Percentiles rank a stretch among this genome's conserved stretches.
Evolutionary conservation across 768 basidiomycete genomes (phyloP).

Genomic region (Dentipellis fragilis): DNA sequence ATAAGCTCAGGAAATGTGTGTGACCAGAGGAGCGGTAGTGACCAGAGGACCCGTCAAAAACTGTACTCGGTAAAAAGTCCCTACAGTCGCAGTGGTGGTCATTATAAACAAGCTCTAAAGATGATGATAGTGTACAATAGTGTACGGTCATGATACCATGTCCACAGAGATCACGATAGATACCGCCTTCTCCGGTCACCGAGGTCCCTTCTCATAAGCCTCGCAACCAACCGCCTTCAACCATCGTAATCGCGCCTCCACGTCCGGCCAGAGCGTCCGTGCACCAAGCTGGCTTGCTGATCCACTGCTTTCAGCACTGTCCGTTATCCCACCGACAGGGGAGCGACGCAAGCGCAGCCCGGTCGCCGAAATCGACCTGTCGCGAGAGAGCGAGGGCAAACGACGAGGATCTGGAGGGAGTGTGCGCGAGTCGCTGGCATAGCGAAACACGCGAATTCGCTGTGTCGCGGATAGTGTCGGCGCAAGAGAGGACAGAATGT

Average conservation of each 20-base stretch:
- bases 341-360: slow-evolving; percentile 25
- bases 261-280: slow-evolving; percentile 3
- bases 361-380: slow-evolving; percentile 13
- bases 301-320: background rate
- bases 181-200: background rate
- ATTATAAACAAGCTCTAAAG: no score
- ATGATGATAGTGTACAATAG: no score
- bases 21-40: no score
- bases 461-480: slow-evolving; percentile 48
- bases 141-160: no score
- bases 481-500: slow-evolving; percentile 48
- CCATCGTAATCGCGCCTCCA: slow-evolving; percentile 36
- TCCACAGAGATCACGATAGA: no score
- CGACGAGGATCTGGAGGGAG: slow-evolving; percentile 24
- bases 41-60: no score
- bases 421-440: slow-evolving; percentile 36
- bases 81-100: no score
- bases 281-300: slow-evolving; percentile 13
- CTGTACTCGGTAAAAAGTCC: no score
- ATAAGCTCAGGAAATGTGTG: no score
- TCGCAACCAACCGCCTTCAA: slow-evolving; percentile 36
- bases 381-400: slow-evolving; percentile 1
- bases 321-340: slow-evolving; percentile 18
- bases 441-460: slow-evolving; percentile 40
- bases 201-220: slow-evolving; percentile 25